Evolutionary conservation across 192 early-diverging fungal species (phyloP), one percentile per base, ranked within the genome.

Genomic region (Diversispora eburnea): DNA sequence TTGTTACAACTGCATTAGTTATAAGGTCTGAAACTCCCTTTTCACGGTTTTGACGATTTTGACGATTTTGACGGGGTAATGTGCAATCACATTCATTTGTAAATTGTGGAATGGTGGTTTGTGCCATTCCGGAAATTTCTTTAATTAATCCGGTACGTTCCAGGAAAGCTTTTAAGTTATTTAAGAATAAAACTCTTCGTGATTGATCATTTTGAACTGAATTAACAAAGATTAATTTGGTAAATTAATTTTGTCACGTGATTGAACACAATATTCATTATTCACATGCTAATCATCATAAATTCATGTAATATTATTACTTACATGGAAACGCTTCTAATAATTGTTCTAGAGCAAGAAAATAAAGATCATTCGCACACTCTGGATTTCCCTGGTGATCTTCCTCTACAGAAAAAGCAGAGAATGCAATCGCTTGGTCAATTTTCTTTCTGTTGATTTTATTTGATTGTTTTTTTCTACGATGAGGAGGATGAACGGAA

Each of bases 1-100:
- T 76, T 10, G 77, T 64, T 33, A 88, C 80, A 0, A 80, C 78
- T 0, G 79, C 74, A 12, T 84, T 74, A 61, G 86, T 86, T 3
- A 88, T 77, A 33, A 62, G 43, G 47, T 72, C 9, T 8, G 71
- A 72, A 22, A 72, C 51, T 20, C 13, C 19, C n/a, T 47, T 22
- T 15, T 19, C 67, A n/a, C n/a, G n/a, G n/a, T 54, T 0, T 10
- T 56, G 67, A n/a, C n/a, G n/a, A n/a, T n/a, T n/a, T 1, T 12
- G 10, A 41, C 4, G 22, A 56, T 4, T 6, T 55, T 54, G 8
- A 4, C 13, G n/a, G 51, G 61, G 9, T 42, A 8, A n/a, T 8
- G 15, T n/a, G 9, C 25, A 12, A 25, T 59, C 57, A 3, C 57
- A 8, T 59, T 59, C 57, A 12, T 8, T 25, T 3, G 61, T 4